Conservation (phyloP, 495 filamentous ascomycete species). For the Penicillium daleae region DNA sequence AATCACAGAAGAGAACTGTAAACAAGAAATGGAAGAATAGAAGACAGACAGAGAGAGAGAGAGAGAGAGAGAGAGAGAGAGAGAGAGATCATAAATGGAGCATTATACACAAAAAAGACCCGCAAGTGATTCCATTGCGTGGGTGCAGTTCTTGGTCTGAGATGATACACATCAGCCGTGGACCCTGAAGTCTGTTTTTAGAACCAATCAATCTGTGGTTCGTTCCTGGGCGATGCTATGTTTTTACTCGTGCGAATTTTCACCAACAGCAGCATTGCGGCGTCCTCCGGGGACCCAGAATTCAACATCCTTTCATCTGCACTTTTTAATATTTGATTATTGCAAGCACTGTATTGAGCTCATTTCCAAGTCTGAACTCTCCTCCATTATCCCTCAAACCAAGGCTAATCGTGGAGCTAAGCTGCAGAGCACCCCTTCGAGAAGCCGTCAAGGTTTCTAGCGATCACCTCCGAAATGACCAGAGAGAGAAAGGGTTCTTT, state of each 20-base stretch:
- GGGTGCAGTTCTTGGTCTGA: conserved; percentile 19
- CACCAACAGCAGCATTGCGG: neutral
- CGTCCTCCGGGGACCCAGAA: conserved; percentile 3
- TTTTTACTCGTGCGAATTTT: conserved; percentile 13
- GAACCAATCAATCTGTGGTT: conserved; percentile 32
- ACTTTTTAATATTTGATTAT: too few relatives aligned
- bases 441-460: conserved; percentile 27
- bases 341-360: too few relatives aligned
- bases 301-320: neutral
- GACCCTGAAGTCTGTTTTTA: conserved; percentile 42
- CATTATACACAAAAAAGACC: conserved; percentile 1
- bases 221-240: conserved; percentile 18
- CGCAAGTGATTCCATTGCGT: conserved; percentile 15
- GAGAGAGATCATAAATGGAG: conserved; percentile 9
- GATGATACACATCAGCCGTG: conserved; percentile 27
- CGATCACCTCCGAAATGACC: conserved; percentile 31
- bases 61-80: too few relatives aligned
- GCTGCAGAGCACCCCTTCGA: conserved; percentile 21
- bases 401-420: conserved; percentile 4
- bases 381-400: conserved; percentile 8
- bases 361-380: neutral
- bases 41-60: conserved; percentile 9
- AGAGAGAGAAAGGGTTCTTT: conserved; percentile 31
- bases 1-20: neutral
- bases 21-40: conserved; percentile 1